A percentile compares a stretch with the other conserved stretches of the same genome.
These are phyloP conservation scores for Trichaptum fuscoviolaceum DNA, from an alignment of 768 basidiomycete species.

Conservation along the genomic window DNA sequence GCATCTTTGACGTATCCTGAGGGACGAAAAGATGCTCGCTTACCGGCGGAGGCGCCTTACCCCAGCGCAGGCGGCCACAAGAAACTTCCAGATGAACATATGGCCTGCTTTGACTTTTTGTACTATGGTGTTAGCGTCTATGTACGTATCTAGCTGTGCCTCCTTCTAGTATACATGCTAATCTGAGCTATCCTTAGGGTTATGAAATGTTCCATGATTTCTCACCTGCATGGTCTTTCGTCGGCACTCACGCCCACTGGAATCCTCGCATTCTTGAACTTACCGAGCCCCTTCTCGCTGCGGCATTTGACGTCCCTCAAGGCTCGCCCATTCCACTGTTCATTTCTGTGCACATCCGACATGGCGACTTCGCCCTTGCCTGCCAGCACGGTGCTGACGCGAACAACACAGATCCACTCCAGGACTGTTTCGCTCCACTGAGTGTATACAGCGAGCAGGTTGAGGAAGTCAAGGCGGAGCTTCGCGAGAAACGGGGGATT, in stretches of 20 bases:
- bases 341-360: constrained; percentile 54
- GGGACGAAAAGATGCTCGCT: constrained; percentile 11
- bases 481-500: constrained; percentile 39
- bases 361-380: constrained; percentile 44
- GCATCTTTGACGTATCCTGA: constrained; percentile 8
- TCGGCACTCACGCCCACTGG: constrained; percentile 52
- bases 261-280: constrained; percentile 34
- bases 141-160: not conserved
- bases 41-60: constrained; percentile 12
- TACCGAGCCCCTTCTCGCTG: constrained; percentile 43
- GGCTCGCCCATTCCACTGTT: constrained; percentile 25
- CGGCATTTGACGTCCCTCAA: constrained; percentile 34
- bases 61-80: constrained; percentile 12
- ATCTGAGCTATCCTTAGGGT: constrained; percentile 27
- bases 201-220: constrained; percentile 53
- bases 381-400: constrained; percentile 31
- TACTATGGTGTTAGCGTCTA: constrained; percentile 14
- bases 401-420: constrained; percentile 17
- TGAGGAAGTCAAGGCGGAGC: constrained; percentile 48
- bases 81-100: constrained; percentile 17
- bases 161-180: not conserved
- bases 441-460: constrained; percentile 48
- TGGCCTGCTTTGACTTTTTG: constrained; percentile 15
- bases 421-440: constrained; percentile 48
- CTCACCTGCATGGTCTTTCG: constrained; percentile 55